Base-by-base conservation (phyloP, 2,329 filamentous ascomycete genomes). In the Fusarium denticulatum region DNA sequence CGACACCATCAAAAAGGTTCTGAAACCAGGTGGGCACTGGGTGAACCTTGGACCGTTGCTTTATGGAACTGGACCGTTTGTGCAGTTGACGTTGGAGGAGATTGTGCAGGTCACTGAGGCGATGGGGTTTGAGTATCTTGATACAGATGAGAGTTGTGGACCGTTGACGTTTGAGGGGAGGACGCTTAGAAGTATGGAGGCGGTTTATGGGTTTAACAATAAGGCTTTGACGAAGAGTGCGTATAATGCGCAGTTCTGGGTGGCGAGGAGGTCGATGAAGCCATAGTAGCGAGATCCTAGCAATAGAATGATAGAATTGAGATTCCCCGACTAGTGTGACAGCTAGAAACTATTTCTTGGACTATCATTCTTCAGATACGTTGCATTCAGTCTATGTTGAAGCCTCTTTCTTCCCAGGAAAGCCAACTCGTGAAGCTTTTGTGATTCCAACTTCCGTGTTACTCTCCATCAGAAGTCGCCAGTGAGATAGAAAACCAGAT, bases 21-120 rank as follows among this genome's bases (percentile, higher is more conserved):
- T 90, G 6, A 83, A 80, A 47, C 75, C 78, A 0, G 87, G 87
- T 1, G 88, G 88, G 0, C 77, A 82, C 40, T 90, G 88, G 88
- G 79, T 90, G 30, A 90, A 90, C 56, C 82, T 89, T 0, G 88
- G 88, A 0, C 88, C 88, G 0, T 71, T 90, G 14, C 78, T 90
- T 1, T 90, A 89, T 47, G 88, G 88, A 0, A 86, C 85, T 1
- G 85, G 82, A 0, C 88, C 88, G 0, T 88, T 86, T 71, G 83
- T 90, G 39, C 88, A 90, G 75, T 79, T 89, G 10, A 86, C 85
- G 2, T 76, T 90, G 5, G 86, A 89, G 37, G 88, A 90, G 73
- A 84, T 90, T 6, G 43, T 89, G 0, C 66, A 70, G 2, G 80
- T 89, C 0, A 81, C 84, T 0, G 85, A 88, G 74, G 81, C 77